Percentiles rank a stretch among this genome's conserved stretches.
phyloP scores from a whole-genome alignment of 495 filamentous ascomycete genomes.

The Penicillium robsamsonii region DNA sequence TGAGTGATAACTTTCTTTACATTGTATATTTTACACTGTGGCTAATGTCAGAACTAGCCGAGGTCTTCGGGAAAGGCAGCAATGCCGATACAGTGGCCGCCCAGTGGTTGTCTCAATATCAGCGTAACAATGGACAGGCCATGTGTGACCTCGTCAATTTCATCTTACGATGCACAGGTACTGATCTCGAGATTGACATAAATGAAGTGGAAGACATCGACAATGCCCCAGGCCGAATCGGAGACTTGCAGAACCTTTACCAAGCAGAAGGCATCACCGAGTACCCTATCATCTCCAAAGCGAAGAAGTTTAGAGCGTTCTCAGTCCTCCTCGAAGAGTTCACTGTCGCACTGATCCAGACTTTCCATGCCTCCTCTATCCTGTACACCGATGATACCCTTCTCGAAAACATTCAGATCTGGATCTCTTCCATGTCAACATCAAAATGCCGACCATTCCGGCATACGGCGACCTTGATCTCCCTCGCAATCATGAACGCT shows the following conservation, averaged over 20 bases:
- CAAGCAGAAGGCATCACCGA: conserved; percentile 76
- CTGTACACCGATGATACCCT: conserved; percentile 72
- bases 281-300: conserved; percentile 87
- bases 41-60: conserved; percentile 51
- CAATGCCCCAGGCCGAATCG: conserved; percentile 63
- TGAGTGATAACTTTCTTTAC: conserved; percentile 37
- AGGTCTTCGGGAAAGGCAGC: conserved; percentile 73
- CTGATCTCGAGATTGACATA: conserved; percentile 65
- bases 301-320: conserved; percentile 69
- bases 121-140: conserved; percentile 61
- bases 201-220: conserved; percentile 87
- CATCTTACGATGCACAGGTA: conserved; percentile 78
- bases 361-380: conserved; percentile 69
- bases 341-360: conserved; percentile 66
- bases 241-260: conserved; percentile 78
- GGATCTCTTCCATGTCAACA: conserved; percentile 84
- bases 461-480: conserved; percentile 84
- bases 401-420: conserved; percentile 80
- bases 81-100: conserved; percentile 72
- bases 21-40: neutral
- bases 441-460: conserved; percentile 81
- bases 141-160: conserved; percentile 87
- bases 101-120: conserved; percentile 75
- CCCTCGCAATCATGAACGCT: conserved; percentile 68
- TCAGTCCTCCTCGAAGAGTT: conserved; percentile 73